phyloP scores from a whole-genome alignment of 176 grass and related monocot species.

The Neostapfia colusana region DNA sequence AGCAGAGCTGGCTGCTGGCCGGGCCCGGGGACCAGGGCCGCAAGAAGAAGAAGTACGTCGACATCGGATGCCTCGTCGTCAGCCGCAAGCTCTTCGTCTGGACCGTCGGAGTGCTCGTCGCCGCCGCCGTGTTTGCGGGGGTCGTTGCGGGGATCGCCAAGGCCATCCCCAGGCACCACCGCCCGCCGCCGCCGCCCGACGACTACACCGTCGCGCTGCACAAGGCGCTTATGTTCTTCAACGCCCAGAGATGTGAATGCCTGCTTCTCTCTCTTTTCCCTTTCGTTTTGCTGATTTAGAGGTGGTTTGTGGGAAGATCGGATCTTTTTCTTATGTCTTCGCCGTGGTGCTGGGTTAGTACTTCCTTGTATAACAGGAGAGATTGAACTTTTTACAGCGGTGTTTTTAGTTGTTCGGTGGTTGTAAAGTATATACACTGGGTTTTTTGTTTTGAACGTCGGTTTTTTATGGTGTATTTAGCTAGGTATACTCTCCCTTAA shows the following conservation, averaged over 20 bases:
- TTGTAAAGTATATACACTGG: conserved; percentile 2
- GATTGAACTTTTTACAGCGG: background rate
- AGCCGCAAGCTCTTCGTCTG: conserved; percentile 78
- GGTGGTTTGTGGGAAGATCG: background rate
- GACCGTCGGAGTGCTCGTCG: conserved; percentile 61
- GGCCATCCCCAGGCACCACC: conserved; percentile 59
- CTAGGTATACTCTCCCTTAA: background rate
- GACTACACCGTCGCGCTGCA: conserved; percentile 80
- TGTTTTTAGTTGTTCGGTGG: conserved; percentile 1
- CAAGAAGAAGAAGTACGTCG: conserved; percentile 85
- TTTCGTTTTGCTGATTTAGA: background rate
- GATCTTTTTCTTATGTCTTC: background rate
- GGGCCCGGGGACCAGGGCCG: conserved; percentile 75
- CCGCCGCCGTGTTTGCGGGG: conserved; percentile 54
- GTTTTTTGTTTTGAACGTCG: background rate
- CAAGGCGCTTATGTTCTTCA: conserved; percentile 95
- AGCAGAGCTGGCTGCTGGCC: conserved; percentile 94
- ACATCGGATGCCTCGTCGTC: conserved; percentile 87
- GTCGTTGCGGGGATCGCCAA: conserved; percentile 69
- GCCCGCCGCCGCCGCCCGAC: conserved; percentile 61
- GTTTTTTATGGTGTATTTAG: conserved; percentile 12
- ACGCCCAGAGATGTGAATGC: conserved; percentile 86
- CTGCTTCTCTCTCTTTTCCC: background rate
- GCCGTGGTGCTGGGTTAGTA: background rate
- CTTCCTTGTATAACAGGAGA: background rate